Percentiles rank a stretch among this genome's conserved stretches.
Conservation (phyloP, 257 asterid species). For the Nicotiana otophora region DNA sequence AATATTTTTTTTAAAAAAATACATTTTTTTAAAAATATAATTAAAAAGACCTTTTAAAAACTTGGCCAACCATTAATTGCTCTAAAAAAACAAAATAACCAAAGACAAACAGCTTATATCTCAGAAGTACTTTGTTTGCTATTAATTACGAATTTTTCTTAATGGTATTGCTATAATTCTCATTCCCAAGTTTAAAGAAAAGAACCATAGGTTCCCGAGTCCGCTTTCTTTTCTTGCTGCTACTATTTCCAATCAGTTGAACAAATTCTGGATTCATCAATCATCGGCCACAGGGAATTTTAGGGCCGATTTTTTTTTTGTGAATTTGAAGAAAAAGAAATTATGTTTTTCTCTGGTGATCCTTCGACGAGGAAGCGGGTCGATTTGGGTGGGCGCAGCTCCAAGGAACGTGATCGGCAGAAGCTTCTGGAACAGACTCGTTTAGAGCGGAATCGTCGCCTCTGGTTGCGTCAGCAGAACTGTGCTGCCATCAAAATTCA, state of each 20-base stretch:
- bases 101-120: no score
- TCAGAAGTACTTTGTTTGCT: no score
- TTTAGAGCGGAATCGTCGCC: conserved; percentile 75
- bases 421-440: conserved; percentile 88
- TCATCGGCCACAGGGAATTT: background rate
- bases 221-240: background rate
- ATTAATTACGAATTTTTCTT: no score
- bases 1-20: no score
- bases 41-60: no score
- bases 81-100: no score
- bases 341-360: conserved; percentile 89
- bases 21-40: no score
- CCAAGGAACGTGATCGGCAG: conserved; percentile 89
- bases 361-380: conserved; percentile 82
- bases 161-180: no score
- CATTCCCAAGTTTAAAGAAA: background rate
- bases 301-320: background rate
- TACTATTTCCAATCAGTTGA: background rate
- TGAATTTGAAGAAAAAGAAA: background rate
- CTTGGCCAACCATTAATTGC: no score
- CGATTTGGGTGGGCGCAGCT: conserved; percentile 97
- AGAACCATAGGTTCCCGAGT: background rate
- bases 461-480: conserved; percentile 67
- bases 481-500: conserved; percentile 82
- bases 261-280: background rate